phyloP scores from a whole-genome alignment of 352 stramenopile species.

The Plasmopara viticola region DNA sequence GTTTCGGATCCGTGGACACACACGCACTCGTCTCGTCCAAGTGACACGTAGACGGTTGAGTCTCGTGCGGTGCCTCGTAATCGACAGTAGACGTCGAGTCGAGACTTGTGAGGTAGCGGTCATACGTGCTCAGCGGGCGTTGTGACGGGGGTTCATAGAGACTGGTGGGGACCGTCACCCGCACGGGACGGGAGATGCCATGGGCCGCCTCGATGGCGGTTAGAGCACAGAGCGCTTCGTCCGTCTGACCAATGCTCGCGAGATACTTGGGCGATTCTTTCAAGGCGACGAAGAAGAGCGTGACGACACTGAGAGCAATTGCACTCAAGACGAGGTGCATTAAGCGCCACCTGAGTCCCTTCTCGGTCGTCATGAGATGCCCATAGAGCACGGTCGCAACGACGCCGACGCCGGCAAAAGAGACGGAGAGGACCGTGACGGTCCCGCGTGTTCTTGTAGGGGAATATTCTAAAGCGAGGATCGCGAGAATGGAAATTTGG shows the following conservation, averaged over 20 bases:
- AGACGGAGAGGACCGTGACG: slow-evolving; percentile 44
- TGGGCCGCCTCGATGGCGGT: slow-evolving; percentile 53
- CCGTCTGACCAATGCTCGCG: slow-evolving; percentile 44
- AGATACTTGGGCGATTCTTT: slow-evolving; percentile 69
- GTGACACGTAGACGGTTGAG: no score
- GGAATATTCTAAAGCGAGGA: slow-evolving; percentile 51
- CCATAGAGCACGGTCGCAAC: slow-evolving; percentile 36
- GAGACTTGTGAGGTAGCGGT: slow-evolving; percentile 18
- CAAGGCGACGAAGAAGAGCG: slow-evolving; percentile 25
- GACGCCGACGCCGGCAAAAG: slow-evolving; percentile 35
- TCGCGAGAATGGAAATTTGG: slow-evolving; percentile 42
- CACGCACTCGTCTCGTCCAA: no score
- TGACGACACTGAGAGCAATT: slow-evolving; percentile 20
- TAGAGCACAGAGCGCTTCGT: slow-evolving; percentile 50
- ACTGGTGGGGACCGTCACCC: slow-evolving; percentile 50
- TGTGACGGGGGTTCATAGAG: slow-evolving; percentile 47
- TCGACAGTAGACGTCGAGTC: slow-evolving; percentile 22
- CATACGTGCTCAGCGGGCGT: slow-evolving; percentile 21
- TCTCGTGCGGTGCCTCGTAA: no score
- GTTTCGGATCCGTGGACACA: no score
- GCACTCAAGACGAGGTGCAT: slow-evolving; percentile 27
- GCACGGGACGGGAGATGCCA: slow-evolving; percentile 45
- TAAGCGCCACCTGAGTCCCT: slow-evolving; percentile 23
- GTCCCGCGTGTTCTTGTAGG: slow-evolving; percentile 52
- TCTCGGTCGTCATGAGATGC: slow-evolving; percentile 16